Evolutionary conservation across 2,329 filamentous ascomycete species (phyloP).

Genomic region (Epicoccum sorghinum): DNA sequence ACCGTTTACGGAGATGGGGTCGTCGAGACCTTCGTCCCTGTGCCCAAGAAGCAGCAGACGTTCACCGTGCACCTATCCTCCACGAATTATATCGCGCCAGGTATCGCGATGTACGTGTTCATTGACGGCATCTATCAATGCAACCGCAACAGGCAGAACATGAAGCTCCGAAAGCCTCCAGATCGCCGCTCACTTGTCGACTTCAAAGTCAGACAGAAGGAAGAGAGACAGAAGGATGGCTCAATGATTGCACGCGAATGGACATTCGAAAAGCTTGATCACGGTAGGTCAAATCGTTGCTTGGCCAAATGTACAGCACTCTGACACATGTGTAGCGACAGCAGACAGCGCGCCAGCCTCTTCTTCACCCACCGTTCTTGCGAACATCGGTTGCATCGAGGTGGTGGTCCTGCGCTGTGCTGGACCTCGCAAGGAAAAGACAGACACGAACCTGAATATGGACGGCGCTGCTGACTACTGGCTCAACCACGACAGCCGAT

Average conservation of each 20-base stretch:
- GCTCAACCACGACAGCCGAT: constrained; percentile 23
- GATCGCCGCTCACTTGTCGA: constrained; percentile 51
- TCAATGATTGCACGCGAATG: constrained; percentile 59
- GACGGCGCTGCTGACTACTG: constrained; percentile 30
- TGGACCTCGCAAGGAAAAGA: constrained; percentile 28
- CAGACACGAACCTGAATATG: constrained; percentile 31
- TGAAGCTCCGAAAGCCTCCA: constrained; percentile 42
- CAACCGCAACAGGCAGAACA: constrained; percentile 58
- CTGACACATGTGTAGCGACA: constrained; percentile 38
- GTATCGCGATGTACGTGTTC: constrained; percentile 61
- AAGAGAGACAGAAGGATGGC: constrained; percentile 55
- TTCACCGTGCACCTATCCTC: constrained; percentile 60
- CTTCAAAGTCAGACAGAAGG: constrained; percentile 60
- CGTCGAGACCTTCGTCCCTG: constrained; percentile 59
- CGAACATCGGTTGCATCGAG: constrained; percentile 56
- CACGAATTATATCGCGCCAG: constrained; percentile 58
- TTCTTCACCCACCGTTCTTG: constrained; percentile 39
- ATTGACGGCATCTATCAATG: constrained; percentile 65
- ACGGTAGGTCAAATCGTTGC: constrained; percentile 46
- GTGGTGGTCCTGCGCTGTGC: constrained; percentile 55
- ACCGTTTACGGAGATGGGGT: constrained; percentile 58
- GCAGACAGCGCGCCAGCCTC: constrained; percentile 45
- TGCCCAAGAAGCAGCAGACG: constrained; percentile 51
- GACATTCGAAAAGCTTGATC: constrained; percentile 59
- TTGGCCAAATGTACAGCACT: background rate